Conservation (phyloP, 2,329 filamentous ascomycete genomes). For the Neoarthrinium moseri region DNA sequence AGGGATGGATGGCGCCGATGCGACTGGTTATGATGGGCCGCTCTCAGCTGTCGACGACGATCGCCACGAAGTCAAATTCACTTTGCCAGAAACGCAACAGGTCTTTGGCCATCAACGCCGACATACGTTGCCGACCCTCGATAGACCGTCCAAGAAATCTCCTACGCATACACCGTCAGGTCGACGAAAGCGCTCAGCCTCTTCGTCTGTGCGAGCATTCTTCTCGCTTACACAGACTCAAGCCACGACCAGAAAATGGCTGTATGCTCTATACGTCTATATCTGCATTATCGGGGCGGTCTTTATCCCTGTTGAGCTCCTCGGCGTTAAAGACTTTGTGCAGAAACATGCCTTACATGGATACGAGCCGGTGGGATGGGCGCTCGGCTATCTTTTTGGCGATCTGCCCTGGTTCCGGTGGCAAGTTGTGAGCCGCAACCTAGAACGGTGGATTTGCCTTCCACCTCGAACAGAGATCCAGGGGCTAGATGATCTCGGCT, state of each 20-base stretch:
- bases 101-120: slow-evolving; percentile 28
- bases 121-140: slow-evolving; percentile 52
- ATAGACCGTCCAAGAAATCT: slow-evolving; percentile 32
- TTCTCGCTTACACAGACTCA: slow-evolving; percentile 78
- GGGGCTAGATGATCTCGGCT: slow-evolving; percentile 50
- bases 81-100: slow-evolving; percentile 11
- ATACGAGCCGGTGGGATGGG: slow-evolving; percentile 88
- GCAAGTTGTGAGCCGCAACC: slow-evolving; percentile 64
- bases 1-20: slow-evolving; percentile 14
- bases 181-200: slow-evolving; percentile 63
- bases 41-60: background rate
- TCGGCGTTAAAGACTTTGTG: slow-evolving; percentile 71
- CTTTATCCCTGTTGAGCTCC: slow-evolving; percentile 42
- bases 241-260: slow-evolving; percentile 74
- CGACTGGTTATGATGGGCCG: slow-evolving; percentile 8
- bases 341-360: slow-evolving; percentile 63
- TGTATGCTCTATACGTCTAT: slow-evolving; percentile 82
- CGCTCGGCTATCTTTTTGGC: slow-evolving; percentile 83
- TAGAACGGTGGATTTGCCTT: slow-evolving; percentile 75
- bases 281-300: slow-evolving; percentile 63
- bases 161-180: slow-evolving; percentile 60
- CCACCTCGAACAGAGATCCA: slow-evolving; percentile 43
- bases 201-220: slow-evolving; percentile 68
- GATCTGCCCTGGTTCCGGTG: slow-evolving; percentile 72
- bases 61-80: slow-evolving; percentile 9